Percentiles rank a stretch among this genome's conserved stretches.
These are phyloP conservation scores for Calamus simplicifolius DNA, from an alignment of 176 grass and related monocot genomes.

Conservation along the genomic window DNA sequence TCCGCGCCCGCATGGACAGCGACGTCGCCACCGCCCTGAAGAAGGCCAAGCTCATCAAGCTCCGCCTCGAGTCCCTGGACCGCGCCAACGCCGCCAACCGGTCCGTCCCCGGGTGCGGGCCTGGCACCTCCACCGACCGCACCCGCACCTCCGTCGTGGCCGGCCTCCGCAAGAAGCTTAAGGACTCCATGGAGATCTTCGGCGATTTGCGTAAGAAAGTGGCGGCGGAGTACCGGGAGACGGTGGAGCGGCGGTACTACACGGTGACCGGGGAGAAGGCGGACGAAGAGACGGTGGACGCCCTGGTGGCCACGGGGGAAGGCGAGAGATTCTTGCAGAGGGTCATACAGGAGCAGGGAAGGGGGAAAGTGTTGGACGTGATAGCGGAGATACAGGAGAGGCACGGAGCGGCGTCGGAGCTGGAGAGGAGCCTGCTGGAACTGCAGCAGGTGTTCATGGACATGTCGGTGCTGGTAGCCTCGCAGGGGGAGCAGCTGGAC, in stretches of 20 bases:
- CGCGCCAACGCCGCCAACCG: slow-evolving; percentile 93
- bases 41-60: slow-evolving; percentile 88
- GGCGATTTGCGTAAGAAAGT: slow-evolving; percentile 48
- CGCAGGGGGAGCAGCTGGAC: slow-evolving; percentile 87
- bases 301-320: slow-evolving; percentile 49
- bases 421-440: slow-evolving; percentile 67
- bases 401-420: slow-evolving; percentile 58
- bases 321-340: slow-evolving; percentile 77
- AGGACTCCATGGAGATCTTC: slow-evolving; percentile 76
- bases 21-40: slow-evolving; percentile 57
- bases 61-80: slow-evolving; percentile 83
- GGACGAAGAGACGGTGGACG: slow-evolving; percentile 66
- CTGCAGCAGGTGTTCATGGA: slow-evolving; percentile 97
- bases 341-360: slow-evolving; percentile 71
- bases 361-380: slow-evolving; percentile 56
- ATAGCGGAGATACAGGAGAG: slow-evolving; percentile 94
- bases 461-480: slow-evolving; percentile 79
- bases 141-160: slow-evolving; percentile 73
- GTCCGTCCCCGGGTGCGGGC: slow-evolving; percentile 52
- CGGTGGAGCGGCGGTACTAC: slow-evolving; percentile 68
- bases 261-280: slow-evolving; percentile 59
- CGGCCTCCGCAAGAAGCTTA: slow-evolving; percentile 81
- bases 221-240: slow-evolving; percentile 55
- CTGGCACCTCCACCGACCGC: slow-evolving; percentile 43
- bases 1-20: slow-evolving; percentile 64